These are phyloP conservation scores for Quillaja saponaria DNA, from an alignment of 306 rosid species.

Conservation along the genomic window DNA sequence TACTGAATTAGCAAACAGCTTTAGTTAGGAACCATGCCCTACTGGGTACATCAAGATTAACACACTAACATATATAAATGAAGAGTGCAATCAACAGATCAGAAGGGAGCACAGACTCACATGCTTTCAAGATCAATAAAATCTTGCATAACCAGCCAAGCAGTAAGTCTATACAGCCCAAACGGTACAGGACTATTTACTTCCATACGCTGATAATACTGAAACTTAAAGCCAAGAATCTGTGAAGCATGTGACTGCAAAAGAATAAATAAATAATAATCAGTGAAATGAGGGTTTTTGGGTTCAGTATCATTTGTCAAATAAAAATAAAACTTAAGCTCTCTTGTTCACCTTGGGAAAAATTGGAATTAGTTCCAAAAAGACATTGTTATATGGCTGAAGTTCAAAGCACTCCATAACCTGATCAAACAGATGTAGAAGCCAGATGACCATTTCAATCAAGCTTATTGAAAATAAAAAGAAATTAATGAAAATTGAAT, in stretches of 20 bases:
- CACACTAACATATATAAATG: too few relatives aligned
- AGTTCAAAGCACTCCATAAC: slow-evolving; percentile 93
- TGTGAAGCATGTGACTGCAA: slow-evolving; percentile 99
- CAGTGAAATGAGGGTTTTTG: slow-evolving; percentile 15
- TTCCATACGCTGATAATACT: slow-evolving; percentile 95
- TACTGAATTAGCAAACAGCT: too few relatives aligned
- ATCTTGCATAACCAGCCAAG: slow-evolving; percentile 87
- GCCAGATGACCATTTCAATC: not conserved
- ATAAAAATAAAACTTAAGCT: slow-evolving; percentile 9
- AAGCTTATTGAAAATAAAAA: not conserved
- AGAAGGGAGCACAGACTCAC: slow-evolving; percentile 48
- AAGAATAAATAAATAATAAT: not conserved
- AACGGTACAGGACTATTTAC: slow-evolving; percentile 76
- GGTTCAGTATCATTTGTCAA: not conserved
- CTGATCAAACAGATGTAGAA: slow-evolving; percentile 40
- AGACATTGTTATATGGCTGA: slow-evolving; percentile 74
- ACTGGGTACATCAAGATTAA: too few relatives aligned
- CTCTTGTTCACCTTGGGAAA: slow-evolving; percentile 76
- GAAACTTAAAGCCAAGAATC: slow-evolving; percentile 94
- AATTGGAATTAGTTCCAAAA: slow-evolving; percentile 89
- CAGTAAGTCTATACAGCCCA: slow-evolving; percentile 89
- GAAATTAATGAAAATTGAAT: slow-evolving; percentile 22
- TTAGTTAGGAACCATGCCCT: too few relatives aligned
- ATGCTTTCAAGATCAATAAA: slow-evolving; percentile 94
- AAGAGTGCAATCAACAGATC: not conserved